Conservation (phyloP, 23 red algal genomes). For the Agarophyton chilense region DNA sequence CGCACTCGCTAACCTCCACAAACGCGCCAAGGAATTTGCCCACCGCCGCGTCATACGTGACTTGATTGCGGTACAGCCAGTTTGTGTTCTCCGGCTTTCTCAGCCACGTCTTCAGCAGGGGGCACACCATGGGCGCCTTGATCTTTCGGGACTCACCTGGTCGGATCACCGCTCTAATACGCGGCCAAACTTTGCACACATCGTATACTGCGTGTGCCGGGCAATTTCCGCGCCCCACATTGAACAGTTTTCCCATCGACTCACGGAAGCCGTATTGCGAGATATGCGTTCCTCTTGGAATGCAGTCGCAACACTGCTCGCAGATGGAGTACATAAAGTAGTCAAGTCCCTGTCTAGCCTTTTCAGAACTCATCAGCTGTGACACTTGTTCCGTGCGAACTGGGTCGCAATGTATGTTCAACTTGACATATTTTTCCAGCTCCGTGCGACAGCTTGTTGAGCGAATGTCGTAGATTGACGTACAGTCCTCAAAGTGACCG, state of each 20-base stretch:
- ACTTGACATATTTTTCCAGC: conserved; percentile 16
- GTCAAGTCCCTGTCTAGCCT: conserved; percentile 18
- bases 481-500: conserved; percentile 55
- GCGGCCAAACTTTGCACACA: conserved; percentile 46
- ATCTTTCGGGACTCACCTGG: not conserved
- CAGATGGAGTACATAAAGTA: conserved; percentile 57
- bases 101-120: conserved; percentile 44
- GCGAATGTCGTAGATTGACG: conserved; percentile 52
- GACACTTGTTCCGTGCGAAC: conserved; percentile 31
- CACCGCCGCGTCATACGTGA: conserved; percentile 2
- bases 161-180: not conserved
- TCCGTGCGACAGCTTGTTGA: conserved; percentile 6
- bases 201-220: conserved; percentile 45
- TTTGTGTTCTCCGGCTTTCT: conserved; percentile 13
- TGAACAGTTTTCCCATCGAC: not conserved
- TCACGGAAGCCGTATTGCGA: conserved; percentile 11
- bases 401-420: conserved; percentile 55
- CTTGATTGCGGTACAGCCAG: conserved; percentile 33
- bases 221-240: conserved; percentile 10
- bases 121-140: conserved; percentile 18
- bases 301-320: conserved; percentile 56
- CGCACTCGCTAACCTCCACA: conserved; percentile 14
- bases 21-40: conserved; percentile 31
- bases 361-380: not conserved
- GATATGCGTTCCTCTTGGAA: conserved; percentile 22